phyloP scores from a whole-genome alignment of 2,329 filamentous ascomycete species.

The Bipolaris zeicola region DNA sequence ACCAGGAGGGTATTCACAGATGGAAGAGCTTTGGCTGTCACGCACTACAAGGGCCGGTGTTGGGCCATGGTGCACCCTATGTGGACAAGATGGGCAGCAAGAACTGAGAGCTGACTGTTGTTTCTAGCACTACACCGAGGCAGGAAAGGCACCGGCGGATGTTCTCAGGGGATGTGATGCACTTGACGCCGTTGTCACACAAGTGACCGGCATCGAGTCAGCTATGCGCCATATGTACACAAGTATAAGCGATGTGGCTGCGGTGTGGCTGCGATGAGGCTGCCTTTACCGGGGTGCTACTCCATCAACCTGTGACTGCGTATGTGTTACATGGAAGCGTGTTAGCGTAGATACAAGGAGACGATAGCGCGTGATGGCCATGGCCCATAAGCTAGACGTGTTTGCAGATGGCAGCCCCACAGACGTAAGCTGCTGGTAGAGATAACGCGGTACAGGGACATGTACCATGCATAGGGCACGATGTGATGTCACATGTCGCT shows the following conservation, averaged over 20 bases:
- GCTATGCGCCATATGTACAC: not conserved
- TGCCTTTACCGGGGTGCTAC: not conserved
- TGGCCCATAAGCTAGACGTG: not conserved
- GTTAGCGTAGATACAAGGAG: not conserved
- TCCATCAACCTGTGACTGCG: not conserved
- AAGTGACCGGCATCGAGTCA: conserved; percentile 1
- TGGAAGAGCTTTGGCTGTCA: not conserved
- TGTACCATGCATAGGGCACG: not conserved
- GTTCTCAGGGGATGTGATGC: conserved; percentile 8
- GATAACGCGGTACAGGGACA: not conserved
- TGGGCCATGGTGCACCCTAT: not conserved
- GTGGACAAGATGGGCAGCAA: not conserved
- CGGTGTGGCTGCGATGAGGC: not conserved
- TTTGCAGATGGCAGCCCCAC: conserved; percentile 1
- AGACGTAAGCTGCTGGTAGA: not conserved
- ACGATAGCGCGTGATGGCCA: not conserved
- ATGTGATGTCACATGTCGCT: not conserved
- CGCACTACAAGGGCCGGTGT: not conserved
- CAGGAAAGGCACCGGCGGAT: not conserved
- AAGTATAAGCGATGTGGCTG: not conserved
- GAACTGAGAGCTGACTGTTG: not conserved
- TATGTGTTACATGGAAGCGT: not conserved
- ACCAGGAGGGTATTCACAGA: not conserved
- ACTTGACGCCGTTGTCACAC: conserved; percentile 2
- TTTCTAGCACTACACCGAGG: conserved; percentile 1